A percentile compares a stretch with the other conserved stretches of the same genome.
These are phyloP conservation scores for Begonia fuchsioides DNA, from an alignment of 306 rosid species.

Conservation along the genomic window DNA sequence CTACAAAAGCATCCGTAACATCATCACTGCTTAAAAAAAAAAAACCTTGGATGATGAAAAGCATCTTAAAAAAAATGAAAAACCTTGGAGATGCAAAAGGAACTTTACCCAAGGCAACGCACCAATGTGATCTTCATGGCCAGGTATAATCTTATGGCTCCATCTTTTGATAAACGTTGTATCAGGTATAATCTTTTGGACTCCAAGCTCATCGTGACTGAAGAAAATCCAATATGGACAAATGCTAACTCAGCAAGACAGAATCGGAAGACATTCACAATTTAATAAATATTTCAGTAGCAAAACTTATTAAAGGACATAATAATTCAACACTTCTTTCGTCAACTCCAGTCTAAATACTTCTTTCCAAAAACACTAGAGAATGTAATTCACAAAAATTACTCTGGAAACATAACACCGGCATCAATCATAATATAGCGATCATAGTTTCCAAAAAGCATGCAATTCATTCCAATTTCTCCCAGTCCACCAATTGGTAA, in stretches of 20 bases:
- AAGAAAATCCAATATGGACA: constrained; percentile 12
- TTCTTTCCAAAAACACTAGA: too few species aligned
- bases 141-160: constrained; percentile 95
- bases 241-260: constrained; percentile 12
- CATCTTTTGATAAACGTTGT: constrained; percentile 90
- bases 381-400: constrained; percentile 12
- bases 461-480: constrained; percentile 98
- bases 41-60: too few species aligned
- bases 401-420: constrained; percentile 97
- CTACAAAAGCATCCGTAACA: too few species aligned
- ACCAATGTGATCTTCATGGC: constrained; percentile 98
- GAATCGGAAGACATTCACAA: background rate
- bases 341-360: too few species aligned
- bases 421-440: constrained; percentile 91
- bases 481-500: constrained; percentile 96
- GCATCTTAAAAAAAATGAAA: constrained; percentile 3
- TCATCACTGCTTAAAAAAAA: too few species aligned
- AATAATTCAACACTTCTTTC: too few species aligned
- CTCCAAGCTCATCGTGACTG: constrained; percentile 95
- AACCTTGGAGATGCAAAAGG: constrained; percentile 21
- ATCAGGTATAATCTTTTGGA: constrained; percentile 92
- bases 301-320: too few species aligned
- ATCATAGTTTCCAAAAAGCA: constrained; percentile 92
- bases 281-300: too few species aligned
- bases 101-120: constrained; percentile 99